These are phyloP conservation scores for Solanum hybrid DNA, from an alignment of 305 asterid genomes.

Conservation along the genomic window DNA sequence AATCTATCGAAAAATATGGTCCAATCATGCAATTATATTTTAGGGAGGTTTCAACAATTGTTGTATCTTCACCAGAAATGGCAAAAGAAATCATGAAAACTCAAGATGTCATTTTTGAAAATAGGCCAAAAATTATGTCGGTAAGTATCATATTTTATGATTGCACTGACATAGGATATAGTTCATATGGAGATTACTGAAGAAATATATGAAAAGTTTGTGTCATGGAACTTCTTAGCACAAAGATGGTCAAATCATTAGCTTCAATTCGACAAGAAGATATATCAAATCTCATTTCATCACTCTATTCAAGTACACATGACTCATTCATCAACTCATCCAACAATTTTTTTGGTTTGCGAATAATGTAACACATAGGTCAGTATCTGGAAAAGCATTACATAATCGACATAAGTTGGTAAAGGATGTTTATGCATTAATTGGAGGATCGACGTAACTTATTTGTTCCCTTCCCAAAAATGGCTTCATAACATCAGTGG, in stretches of 20 bases:
- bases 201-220: background rate
- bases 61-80: constrained; percentile 29
- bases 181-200: no score
- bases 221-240: background rate
- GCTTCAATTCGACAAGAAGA: background rate
- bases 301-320: background rate
- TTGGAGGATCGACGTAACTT: background rate
- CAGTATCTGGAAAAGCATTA: background rate
- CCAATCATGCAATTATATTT: constrained; percentile 32
- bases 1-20: constrained; percentile 25
- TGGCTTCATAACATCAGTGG: background rate
- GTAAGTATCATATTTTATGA: no score
- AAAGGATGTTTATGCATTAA: background rate
- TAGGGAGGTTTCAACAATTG: constrained; percentile 20
- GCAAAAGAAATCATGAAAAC: constrained; percentile 31
- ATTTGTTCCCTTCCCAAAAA: background rate
- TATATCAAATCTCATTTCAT: background rate
- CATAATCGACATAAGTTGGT: background rate
- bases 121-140: no score
- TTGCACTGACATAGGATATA: no score
- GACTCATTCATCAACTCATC: no score
- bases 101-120: constrained; percentile 16
- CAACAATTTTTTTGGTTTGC: no score
- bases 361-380: background rate
- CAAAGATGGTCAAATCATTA: background rate